Conservation (phyloP, 1,284 basidiomycete species). For the Pyrrhoderma lamaoense region DNA sequence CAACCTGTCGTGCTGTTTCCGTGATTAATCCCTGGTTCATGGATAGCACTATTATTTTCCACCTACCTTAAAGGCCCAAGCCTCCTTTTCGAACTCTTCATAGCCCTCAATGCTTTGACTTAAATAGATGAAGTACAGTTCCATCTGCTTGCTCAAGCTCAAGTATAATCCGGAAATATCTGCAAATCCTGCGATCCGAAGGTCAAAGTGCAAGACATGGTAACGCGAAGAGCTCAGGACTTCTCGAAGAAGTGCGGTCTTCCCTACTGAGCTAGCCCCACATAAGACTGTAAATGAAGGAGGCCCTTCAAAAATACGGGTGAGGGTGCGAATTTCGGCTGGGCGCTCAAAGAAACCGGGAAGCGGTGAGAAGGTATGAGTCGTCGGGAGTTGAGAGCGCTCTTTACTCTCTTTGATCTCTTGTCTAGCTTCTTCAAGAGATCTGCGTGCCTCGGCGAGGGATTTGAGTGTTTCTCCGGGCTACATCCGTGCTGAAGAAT, state of each 20-base stretch:
- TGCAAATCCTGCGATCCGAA: constrained; percentile 77
- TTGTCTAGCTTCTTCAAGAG: constrained; percentile 66
- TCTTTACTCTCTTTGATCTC: constrained; percentile 65
- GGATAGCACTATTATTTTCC: background rate
- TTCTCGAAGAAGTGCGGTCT: constrained; percentile 74
- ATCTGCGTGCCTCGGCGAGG: constrained; percentile 64
- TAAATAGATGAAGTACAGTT: constrained; percentile 51
- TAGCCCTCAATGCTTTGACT: constrained; percentile 47
- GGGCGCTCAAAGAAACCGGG: constrained; percentile 67
- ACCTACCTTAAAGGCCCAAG: constrained; percentile 69
- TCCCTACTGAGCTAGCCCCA: constrained; percentile 74
- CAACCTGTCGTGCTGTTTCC: constrained; percentile 58
- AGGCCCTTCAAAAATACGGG: constrained; percentile 57
- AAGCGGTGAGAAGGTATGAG: constrained; percentile 70
- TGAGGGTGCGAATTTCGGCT: constrained; percentile 56
- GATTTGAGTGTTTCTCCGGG: constrained; percentile 72
- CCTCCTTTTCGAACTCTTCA: constrained; percentile 64
- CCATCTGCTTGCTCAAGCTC: constrained; percentile 73
- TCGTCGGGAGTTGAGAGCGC: constrained; percentile 57
- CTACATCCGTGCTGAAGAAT: constrained; percentile 30
- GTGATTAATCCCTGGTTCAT: background rate
- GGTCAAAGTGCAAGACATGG: constrained; percentile 76
- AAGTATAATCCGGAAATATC: constrained; percentile 69
- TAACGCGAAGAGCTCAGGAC: constrained; percentile 53
- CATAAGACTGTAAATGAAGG: constrained; percentile 75